Conservation (phyloP, 768 basidiomycete genomes). For the Mycena vitilis region DNA sequence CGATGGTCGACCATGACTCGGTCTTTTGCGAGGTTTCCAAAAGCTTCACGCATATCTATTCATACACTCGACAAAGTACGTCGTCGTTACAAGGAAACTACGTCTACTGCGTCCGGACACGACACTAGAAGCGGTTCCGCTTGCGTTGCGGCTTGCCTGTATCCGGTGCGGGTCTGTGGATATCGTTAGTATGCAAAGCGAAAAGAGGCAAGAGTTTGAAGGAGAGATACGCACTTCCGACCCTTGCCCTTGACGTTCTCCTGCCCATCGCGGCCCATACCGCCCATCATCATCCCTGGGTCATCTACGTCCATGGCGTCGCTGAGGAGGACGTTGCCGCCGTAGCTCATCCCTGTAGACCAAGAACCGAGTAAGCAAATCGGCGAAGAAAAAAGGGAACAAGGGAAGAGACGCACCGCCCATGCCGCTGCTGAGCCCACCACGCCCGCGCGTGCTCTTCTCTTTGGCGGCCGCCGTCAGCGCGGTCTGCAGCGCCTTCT, state of each 20-base stretch:
- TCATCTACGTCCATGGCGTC: conserved; percentile 77
- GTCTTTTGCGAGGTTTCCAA: no score
- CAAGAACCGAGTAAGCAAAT: background rate
- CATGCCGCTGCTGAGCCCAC: conserved; percentile 35
- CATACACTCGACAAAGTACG: background rate
- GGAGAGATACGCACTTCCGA: conserved; percentile 62
- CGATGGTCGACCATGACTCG: no score
- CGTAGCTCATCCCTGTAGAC: conserved; percentile 17
- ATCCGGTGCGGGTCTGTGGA: conserved; percentile 53
- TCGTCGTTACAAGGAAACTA: background rate
- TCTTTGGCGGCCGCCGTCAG: conserved; percentile 78
- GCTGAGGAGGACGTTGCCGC: conserved; percentile 36
- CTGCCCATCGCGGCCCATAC: conserved; percentile 30
- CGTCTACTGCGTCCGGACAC: background rate
- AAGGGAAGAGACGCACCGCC: conserved; percentile 29
- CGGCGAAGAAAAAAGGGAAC: background rate
- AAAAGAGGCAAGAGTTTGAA: no score
- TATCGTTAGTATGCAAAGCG: conserved; percentile 13
- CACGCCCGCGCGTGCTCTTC: conserved; percentile 50
- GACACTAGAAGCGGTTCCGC: conserved; percentile 63
- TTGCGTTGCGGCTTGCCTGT: conserved; percentile 64
- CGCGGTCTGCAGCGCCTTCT: conserved; percentile 60
- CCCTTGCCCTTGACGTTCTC: conserved; percentile 65
- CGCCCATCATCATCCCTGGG: conserved; percentile 37
- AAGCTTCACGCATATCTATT: background rate